Evolutionary conservation across 495 filamentous ascomycete genomes (phyloP), one percentile per base, ranked within the genome.

Genomic region (Aspergillus baeticus): DNA sequence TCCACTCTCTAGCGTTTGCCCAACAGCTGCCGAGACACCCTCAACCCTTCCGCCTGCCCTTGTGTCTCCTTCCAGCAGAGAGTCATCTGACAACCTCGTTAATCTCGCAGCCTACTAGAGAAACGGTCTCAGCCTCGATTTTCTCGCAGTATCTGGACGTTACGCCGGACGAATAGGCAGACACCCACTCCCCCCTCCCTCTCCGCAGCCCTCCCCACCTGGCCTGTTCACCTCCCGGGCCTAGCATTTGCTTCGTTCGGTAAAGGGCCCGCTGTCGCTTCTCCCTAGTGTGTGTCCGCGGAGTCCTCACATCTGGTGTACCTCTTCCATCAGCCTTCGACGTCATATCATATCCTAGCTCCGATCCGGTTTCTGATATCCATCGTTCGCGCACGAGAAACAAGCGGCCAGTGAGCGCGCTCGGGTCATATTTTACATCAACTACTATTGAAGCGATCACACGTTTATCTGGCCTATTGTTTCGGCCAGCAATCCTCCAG

Each of bases 41-140:
- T 34, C 45, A 33, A 49, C 36, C 22, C 37, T 45, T 46, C 49
- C 39, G 34, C 34, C 46, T 54, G 51, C n/a, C 41, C 33, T 51
- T 53, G 18, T 44, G 31, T 29, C 17, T 38, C 33, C 50, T 37
- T 45, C 50, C 34, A 46, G 21, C 22, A 31, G n/a, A 26, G 31
- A 33, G 63, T 65, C 63, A 65, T 50, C 37, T 65, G 63, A 65
- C 51, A 43, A 26, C 57, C 38, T 62, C 33, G 54, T 54, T 62
- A 65, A 60, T 58, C 36, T 36, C 59, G 63, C 54, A 58, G 53
- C 56, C 63, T 60, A 34, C 36, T 15, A 51, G 52, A 60, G 61
- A 57, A 51, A 29, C 54, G 44, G 54, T 60, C 56, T 53, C 47
- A 45, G 41, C 34, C 37, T 39, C 37, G 31, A 55, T 56, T 48